A percentile compares a stretch with the other conserved stretches of the same genome.
Conservation (phyloP, 2,329 filamentous ascomycete genomes). For the Gnomoniopsis smithogilvyi region DNA sequence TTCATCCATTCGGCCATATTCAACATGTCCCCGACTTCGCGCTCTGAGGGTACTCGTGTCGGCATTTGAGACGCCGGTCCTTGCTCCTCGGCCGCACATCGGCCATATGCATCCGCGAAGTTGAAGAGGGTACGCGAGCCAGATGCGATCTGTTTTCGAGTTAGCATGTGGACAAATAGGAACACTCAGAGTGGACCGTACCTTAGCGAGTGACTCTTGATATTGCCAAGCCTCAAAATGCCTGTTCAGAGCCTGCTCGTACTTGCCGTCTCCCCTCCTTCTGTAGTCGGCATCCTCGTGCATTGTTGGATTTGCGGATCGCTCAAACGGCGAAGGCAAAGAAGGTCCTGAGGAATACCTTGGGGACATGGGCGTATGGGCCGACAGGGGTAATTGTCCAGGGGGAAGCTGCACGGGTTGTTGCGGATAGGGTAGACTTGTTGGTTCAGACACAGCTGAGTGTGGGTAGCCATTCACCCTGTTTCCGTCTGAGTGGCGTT, state of each 20-base stretch:
- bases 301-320: conserved; percentile 34
- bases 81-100: conserved; percentile 54
- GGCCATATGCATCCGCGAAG: conserved; percentile 54
- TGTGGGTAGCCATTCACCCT: conserved; percentile 35
- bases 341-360: conserved; percentile 41
- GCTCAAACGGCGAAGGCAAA: conserved; percentile 43
- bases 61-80: conserved; percentile 44
- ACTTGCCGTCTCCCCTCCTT: conserved; percentile 27
- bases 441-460: conserved; percentile 28
- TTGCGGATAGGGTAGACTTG: conserved; percentile 34
- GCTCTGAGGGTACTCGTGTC: conserved; percentile 52
- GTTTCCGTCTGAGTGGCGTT: conserved; percentile 35
- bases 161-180: conserved; percentile 6
- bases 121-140: conserved; percentile 52
- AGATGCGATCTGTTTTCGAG: conserved; percentile 42
- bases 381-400: conserved; percentile 45
- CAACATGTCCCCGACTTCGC: conserved; percentile 53
- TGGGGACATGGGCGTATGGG: conserved; percentile 46
- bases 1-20: conserved; percentile 50
- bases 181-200: conserved; percentile 28
- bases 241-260: conserved; percentile 43
- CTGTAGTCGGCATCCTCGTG: conserved; percentile 46
- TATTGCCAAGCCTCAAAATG: conserved; percentile 54
- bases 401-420: conserved; percentile 39
- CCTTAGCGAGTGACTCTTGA: conserved; percentile 47